Evolutionary conservation across 2,329 filamentous ascomycete species (phyloP).

Genomic region (Paramyrothecium sp.): DNA sequence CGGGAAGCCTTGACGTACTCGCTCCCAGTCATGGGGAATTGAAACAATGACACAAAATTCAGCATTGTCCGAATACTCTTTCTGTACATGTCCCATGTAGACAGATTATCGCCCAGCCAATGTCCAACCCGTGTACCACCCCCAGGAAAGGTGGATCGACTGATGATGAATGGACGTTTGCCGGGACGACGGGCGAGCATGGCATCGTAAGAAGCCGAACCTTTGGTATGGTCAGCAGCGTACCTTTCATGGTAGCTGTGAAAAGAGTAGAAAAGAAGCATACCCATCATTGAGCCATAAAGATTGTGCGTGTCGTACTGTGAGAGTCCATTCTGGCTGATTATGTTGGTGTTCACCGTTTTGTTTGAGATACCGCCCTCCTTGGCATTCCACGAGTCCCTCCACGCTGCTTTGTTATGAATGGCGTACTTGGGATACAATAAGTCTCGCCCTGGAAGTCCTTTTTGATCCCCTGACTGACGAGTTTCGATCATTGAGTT

Average conservation of each 20-base stretch:
- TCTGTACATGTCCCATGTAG: constrained; percentile 71
- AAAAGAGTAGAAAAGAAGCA: neutral
- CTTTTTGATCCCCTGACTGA: constrained; percentile 45
- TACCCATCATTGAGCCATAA: constrained; percentile 72
- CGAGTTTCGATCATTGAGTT: neutral
- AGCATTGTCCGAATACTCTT: constrained; percentile 77
- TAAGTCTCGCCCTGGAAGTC: constrained; percentile 54
- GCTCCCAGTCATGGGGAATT: constrained; percentile 64
- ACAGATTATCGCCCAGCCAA: constrained; percentile 77
- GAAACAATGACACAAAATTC: constrained; percentile 67
- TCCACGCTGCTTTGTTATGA: constrained; percentile 63
- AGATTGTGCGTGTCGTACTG: constrained; percentile 87
- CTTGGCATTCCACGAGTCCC: constrained; percentile 40
- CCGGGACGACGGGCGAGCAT: constrained; percentile 61
- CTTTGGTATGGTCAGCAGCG: neutral
- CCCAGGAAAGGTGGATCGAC: constrained; percentile 77
- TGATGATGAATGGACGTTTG: constrained; percentile 81
- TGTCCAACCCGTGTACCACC: constrained; percentile 75
- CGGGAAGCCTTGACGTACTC: constrained; percentile 31
- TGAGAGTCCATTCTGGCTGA: constrained; percentile 67
- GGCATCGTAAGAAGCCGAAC: constrained; percentile 68
- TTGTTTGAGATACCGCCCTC: constrained; percentile 59
- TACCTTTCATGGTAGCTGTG: too few species aligned
- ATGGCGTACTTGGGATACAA: constrained; percentile 76
- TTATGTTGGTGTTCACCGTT: constrained; percentile 74